These are phyloP conservation scores for Penicillium coprophilum DNA, from an alignment of 495 filamentous ascomycete species.

Conservation along the genomic window DNA sequence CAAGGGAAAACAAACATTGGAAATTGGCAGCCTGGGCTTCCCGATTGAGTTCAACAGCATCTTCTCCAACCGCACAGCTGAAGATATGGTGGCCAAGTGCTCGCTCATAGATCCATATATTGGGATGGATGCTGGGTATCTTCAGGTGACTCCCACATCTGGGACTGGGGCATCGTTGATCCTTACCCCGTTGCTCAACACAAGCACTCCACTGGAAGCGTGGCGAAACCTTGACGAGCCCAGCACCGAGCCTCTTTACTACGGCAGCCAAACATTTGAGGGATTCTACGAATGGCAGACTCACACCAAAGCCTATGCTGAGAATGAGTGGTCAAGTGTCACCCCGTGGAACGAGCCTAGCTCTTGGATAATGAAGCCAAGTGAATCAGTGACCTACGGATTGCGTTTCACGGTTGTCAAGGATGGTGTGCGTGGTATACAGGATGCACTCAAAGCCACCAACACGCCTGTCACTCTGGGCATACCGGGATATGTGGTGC, in stretches of 20 bases:
- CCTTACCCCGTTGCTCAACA: background rate
- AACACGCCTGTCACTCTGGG: background rate
- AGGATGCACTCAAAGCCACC: background rate
- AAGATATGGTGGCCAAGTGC: constrained; percentile 41
- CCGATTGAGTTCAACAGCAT: constrained; percentile 58
- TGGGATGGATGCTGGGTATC: background rate
- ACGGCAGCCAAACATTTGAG: constrained; percentile 50
- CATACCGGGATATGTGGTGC: background rate
- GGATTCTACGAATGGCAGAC: constrained; percentile 55
- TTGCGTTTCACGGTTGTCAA: background rate
- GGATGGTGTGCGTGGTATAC: background rate
- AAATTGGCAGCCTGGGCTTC: constrained; percentile 53
- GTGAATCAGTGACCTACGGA: background rate
- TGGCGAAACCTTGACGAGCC: background rate
- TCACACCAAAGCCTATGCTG: constrained; percentile 46
- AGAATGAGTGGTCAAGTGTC: constrained; percentile 46
- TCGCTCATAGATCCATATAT: constrained; percentile 25
- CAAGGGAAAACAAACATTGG: constrained; percentile 31
- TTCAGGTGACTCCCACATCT: background rate
- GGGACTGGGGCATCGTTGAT: background rate
- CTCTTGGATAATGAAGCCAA: background rate
- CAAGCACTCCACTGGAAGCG: background rate
- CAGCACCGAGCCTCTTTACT: constrained; percentile 34
- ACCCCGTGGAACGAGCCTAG: background rate
- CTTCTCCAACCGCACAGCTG: constrained; percentile 48